Evolutionary conservation across 2,329 filamentous ascomycete genomes (phyloP).

Genomic region (Xylariaceae sp.): DNA sequence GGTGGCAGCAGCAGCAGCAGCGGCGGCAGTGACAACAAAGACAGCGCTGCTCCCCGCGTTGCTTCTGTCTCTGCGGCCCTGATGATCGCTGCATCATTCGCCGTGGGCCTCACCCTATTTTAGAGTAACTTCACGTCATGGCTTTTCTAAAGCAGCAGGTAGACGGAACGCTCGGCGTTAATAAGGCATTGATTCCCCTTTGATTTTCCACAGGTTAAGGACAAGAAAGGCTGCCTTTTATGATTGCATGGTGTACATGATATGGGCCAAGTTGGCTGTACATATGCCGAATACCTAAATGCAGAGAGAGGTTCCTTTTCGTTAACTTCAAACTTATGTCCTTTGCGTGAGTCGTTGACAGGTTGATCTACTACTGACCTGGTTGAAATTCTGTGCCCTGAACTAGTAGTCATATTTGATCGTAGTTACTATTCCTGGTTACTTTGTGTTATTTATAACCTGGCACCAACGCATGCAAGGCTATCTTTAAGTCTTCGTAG

Average conservation of each 20-base stretch:
- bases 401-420: neutral
- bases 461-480: too few relatives aligned
- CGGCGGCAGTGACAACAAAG: neutral
- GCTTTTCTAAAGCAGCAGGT: slow-evolving; percentile 10
- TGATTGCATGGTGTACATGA: slow-evolving; percentile 17
- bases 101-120: slow-evolving; percentile 16
- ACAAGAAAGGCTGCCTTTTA: slow-evolving; percentile 4
- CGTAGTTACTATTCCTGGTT: neutral
- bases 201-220: slow-evolving; percentile 14
- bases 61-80: slow-evolving; percentile 10
- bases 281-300: slow-evolving; percentile 14
- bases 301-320: neutral
- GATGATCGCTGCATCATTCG: slow-evolving; percentile 18
- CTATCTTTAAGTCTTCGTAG: too few relatives aligned
- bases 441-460: too few relatives aligned
- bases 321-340: neutral
- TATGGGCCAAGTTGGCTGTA: slow-evolving; percentile 16
- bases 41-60: slow-evolving; percentile 15
- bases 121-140: slow-evolving; percentile 10
- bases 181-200: slow-evolving; percentile 18
- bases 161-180: slow-evolving; percentile 17
- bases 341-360: neutral
- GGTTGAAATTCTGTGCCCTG: neutral
- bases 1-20: neutral
- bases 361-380: neutral